Evolutionary conservation across 106 monocot species (phyloP), one percentile per base, ranked within the genome.

Genomic region (Narthecium ossifragum): DNA sequence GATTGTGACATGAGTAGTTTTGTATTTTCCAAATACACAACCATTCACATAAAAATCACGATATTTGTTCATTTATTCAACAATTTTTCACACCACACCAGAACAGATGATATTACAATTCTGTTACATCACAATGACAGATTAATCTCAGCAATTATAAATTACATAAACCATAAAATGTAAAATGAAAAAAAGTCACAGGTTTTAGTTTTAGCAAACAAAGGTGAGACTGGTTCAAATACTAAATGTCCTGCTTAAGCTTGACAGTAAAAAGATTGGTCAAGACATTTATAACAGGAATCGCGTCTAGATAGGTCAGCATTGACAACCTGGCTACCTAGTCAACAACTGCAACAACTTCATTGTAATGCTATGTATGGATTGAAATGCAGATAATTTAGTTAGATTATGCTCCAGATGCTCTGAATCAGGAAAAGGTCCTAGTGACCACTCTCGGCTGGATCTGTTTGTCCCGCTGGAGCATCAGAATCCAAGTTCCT

Each of bases 401-500:
- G 49, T 49, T 9, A 49, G 22, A 22, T n/a, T 1, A 15, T 34
- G 26, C 20, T 0, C 21, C 17, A 47, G 57, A 26, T 20, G 13
- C 11, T 57, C 12, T 61, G 33, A 31, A 27, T 34, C 51, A 68
- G 21, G 46, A 10, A 18, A 53, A 22, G 53, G 57, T 63, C 10
- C 22, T 43, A 59, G 37, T 60, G 38, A 40, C 37, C 34, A 45
- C 43, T 53, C 53, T 71, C 40, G 14, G 8, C 65, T 36, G 37
- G 23, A 29, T 71, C 65, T 54, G 53, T 21, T 53, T 66, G 34
- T 27, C 36, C 26, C 43, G 58, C 38, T 62, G 43, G 69, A 2
- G 27, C 40, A 26, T 63, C 61, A 36, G 67, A 56, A 59, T 74
- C 80, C 6, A 32, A 34, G 32, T 56, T 55, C 45, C 21, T 68